These are phyloP conservation scores for Ceratocystis destructans DNA, from an alignment of 2,329 filamentous ascomycete genomes.

Conservation along the genomic window DNA sequence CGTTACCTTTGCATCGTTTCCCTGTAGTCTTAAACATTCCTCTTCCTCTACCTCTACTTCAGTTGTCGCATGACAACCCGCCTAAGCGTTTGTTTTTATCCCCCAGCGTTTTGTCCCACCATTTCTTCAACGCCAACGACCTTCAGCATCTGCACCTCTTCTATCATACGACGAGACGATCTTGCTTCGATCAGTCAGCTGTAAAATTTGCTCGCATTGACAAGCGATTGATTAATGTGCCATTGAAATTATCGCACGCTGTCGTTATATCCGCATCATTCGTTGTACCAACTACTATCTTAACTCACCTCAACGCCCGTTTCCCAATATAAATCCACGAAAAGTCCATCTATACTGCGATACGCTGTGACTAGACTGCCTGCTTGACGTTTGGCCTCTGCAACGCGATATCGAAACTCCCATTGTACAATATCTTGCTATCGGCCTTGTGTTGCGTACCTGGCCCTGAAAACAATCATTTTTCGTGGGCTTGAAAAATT, in stretches of 20 bases:
- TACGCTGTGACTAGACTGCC: too few species aligned
- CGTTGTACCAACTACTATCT: not conserved
- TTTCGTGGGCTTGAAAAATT: not conserved
- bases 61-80: constrained; percentile 1
- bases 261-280: not conserved
- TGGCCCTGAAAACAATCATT: not conserved
- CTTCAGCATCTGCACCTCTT: not conserved
- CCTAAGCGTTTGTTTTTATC: constrained; percentile 1
- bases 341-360: too few species aligned
- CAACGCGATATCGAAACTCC: too few species aligned
- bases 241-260: not conserved
- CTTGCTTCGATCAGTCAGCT: not conserved
- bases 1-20: not conserved
- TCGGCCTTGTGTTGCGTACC: not conserved
- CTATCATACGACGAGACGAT: not conserved
- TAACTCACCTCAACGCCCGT: not conserved
- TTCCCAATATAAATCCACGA: too few species aligned
- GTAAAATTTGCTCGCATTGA: not conserved
- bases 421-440: too few species aligned
- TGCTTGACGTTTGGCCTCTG: too few species aligned
- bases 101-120: constrained; percentile 6
- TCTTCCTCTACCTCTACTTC: not conserved
- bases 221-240: not conserved
- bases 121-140: not conserved
- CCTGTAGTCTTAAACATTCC: constrained; percentile 1